A percentile compares a stretch with the other conserved stretches of the same genome.
Conservation (phyloP, 2,329 filamentous ascomycete genomes). For the Decorospora gaudefroyi region DNA sequence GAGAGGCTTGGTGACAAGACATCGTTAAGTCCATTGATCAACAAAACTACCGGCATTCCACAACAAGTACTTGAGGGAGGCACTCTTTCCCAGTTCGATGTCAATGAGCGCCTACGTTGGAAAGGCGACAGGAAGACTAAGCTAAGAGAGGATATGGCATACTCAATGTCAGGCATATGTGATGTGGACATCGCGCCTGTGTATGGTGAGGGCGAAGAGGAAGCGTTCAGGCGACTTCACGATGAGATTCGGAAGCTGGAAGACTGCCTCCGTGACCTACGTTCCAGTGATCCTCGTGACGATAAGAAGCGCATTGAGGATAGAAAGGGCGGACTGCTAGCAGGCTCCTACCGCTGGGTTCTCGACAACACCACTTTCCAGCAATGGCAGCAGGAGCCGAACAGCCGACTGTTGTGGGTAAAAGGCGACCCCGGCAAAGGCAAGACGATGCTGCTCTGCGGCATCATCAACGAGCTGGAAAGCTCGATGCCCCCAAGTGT, state of each 20-base stretch:
- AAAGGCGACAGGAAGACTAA: background rate
- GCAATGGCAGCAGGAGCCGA: conserved; percentile 20
- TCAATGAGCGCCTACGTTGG: background rate
- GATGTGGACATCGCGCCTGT: background rate
- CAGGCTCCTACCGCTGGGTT: conserved; percentile 12
- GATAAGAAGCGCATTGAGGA: background rate
- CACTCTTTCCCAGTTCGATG: background rate
- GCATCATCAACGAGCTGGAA: conserved; percentile 34
- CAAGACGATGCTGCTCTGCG: conserved; percentile 47
- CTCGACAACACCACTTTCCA: conserved; percentile 22
- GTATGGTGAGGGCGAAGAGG: background rate
- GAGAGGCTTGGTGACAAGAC: background rate
- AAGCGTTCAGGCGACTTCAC: background rate
- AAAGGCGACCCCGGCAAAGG: conserved; percentile 35
- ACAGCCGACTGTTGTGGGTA: conserved; percentile 35
- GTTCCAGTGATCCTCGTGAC: background rate
- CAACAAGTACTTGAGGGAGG: background rate
- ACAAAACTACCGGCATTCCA: background rate
- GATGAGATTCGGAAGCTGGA: background rate
- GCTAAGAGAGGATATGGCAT: background rate
- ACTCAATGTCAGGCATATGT: conserved; percentile 1
- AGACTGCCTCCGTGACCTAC: background rate
- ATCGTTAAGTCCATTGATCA: background rate
- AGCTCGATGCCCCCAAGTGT: conserved; percentile 7
- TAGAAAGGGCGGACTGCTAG: conserved; percentile 8